A percentile compares a stretch with the other conserved stretches of the same genome.
Conservation (phyloP, 2,329 filamentous ascomycete genomes). For the Claviceps fusiformis region DNA sequence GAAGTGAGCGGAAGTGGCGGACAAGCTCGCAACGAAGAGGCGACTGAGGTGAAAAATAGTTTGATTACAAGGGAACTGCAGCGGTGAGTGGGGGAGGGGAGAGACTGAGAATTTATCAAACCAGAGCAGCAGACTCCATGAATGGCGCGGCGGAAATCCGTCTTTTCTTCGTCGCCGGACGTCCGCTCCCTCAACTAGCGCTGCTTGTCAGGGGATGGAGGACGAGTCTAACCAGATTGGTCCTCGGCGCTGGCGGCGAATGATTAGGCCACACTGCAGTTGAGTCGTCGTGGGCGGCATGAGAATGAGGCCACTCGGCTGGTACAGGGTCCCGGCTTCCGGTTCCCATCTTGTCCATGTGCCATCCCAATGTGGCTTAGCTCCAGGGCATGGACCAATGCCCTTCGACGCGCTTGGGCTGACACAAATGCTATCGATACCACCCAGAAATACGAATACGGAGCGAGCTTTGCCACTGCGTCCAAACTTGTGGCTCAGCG, state of each 20-base stretch:
- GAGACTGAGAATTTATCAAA: constrained; percentile 8
- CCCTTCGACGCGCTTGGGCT: neutral
- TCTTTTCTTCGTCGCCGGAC: neutral
- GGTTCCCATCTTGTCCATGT: constrained; percentile 9
- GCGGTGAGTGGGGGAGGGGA: neutral
- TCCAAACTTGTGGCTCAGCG: neutral
- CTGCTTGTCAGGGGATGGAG: neutral
- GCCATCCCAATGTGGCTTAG: neutral
- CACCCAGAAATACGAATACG: constrained; percentile 5
- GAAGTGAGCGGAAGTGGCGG: neutral
- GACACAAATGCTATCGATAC: constrained; percentile 1
- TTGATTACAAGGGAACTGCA: neutral
- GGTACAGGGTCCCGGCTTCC: constrained; percentile 19
- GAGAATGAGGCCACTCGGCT: constrained; percentile 22
- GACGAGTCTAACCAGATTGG: neutral
- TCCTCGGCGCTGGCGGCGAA: too few relatives aligned
- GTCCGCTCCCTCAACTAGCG: neutral
- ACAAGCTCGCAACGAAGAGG: neutral
- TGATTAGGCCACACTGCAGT: neutral
- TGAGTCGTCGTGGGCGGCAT: constrained; percentile 11
- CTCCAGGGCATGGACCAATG: neutral
- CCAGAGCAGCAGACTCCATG: neutral
- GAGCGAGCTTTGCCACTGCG: neutral
- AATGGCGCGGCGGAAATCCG: neutral
- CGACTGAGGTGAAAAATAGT: neutral